These are phyloP conservation scores for Candida lessepsii DNA, from an alignment of 805 yeast genomes.

Conservation along the genomic window DNA sequence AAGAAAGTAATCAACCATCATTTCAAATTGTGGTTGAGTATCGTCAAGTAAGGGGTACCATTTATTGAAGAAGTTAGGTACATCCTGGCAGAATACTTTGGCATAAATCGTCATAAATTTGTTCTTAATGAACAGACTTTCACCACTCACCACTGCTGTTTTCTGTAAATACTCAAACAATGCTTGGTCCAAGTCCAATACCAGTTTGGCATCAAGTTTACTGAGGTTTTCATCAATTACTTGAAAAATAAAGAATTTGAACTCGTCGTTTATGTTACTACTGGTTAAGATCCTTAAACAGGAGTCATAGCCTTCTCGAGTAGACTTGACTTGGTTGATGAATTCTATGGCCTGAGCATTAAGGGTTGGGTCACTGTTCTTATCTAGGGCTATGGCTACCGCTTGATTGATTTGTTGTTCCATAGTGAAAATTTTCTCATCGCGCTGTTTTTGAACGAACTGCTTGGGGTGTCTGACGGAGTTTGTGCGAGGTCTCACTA, in stretches of 20 bases:
- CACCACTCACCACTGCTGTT: neutral
- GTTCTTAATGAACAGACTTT: constrained; percentile 30
- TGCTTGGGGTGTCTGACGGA: too few relatives aligned
- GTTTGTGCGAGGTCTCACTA: too few relatives aligned
- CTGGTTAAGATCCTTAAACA: constrained; percentile 47
- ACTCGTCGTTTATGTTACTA: constrained; percentile 45
- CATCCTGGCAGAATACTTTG: constrained; percentile 32
- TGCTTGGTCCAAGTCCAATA: constrained; percentile 44
- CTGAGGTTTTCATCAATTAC: constrained; percentile 60
- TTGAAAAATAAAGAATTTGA: constrained; percentile 67
- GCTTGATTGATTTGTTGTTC: constrained; percentile 81
- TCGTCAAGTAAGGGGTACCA: constrained; percentile 22
- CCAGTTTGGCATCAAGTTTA: constrained; percentile 44
- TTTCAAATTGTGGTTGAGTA: constrained; percentile 5
- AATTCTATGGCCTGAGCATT: constrained; percentile 56
- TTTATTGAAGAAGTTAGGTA: constrained; percentile 34
- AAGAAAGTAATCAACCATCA: constrained; percentile 67
- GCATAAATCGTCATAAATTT: constrained; percentile 36
- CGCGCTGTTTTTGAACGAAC: constrained; percentile 2
- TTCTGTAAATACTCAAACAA: constrained; percentile 34
- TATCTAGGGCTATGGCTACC: constrained; percentile 76
- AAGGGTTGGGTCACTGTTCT: constrained; percentile 58
- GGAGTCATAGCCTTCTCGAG: constrained; percentile 55
- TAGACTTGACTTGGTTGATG: constrained; percentile 51
- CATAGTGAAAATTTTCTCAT: constrained; percentile 18